Evolutionary conservation across 768 basidiomycete genomes (phyloP).

Genomic region (Serendipita sp.): DNA sequence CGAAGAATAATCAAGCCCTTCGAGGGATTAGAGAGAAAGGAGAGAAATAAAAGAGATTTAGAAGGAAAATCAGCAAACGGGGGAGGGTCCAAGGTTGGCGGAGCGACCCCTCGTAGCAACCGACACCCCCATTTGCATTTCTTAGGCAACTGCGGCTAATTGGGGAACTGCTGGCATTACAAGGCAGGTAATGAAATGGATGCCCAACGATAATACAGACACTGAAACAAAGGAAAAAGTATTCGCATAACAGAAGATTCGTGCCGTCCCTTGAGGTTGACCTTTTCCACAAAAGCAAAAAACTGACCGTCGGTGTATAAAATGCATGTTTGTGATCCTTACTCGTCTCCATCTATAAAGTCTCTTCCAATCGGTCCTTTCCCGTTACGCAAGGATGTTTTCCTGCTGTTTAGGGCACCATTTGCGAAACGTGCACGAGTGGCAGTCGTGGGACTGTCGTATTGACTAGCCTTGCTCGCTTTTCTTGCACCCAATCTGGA

Average conservation of each 20-base stretch:
- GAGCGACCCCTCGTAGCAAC: neutral
- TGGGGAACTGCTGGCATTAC: neutral
- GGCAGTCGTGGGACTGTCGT: neutral
- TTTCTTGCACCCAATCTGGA: neutral
- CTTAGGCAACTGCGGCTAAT: neutral
- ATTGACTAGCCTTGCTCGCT: neutral
- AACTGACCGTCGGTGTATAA: too few species aligned
- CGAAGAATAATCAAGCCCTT: neutral
- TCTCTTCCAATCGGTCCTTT: neutral
- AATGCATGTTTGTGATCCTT: too few species aligned
- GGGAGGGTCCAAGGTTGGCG: neutral
- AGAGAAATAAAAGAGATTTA: neutral
- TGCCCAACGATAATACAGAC: neutral
- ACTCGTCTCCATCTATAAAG: neutral
- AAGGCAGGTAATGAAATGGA: neutral
- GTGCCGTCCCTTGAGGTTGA: too few species aligned
- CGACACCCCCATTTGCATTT: neutral
- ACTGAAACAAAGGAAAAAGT: neutral
- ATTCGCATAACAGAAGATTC: neutral
- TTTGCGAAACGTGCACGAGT: neutral
- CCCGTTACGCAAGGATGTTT: neutral
- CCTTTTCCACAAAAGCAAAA: too few species aligned
- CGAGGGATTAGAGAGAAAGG: neutral
- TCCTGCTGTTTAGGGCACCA: neutral
- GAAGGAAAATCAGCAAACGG: constrained; percentile 6